Base-by-base conservation (phyloP, 345 rosid species). In the Gossypioides kirkii region DNA sequence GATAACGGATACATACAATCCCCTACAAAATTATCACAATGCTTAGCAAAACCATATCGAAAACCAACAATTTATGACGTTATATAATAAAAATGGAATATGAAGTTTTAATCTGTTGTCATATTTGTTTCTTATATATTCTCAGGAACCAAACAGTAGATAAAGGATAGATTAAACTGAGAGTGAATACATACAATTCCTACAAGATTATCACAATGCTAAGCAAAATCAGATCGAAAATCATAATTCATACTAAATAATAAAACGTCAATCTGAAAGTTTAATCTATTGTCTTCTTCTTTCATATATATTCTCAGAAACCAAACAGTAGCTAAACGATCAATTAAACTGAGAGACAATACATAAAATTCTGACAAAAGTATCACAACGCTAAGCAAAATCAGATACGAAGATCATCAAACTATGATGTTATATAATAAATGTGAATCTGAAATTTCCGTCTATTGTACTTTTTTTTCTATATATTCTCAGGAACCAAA, bases 191-290 rank as follows among this genome's bases (percentile, higher is more conserved):
- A 47, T 14, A 47, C 14, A 68, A 16, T 68, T 16, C 13, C 22
- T 4, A 49, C 43, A 49, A 26, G 50, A 8, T 17, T 16, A 50
- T 49, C 72, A 49, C 10, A 50, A 26, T 28, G 45, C 45, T n/a
- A 50, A 49, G 38, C 59, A 49, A 68, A 68, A 68, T n/a, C 43
- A 68, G 23, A 68, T 68, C 45, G 25, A 49, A 68, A 25, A 17
- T 4, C 16, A 28, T 49, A 49, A 26, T 17, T 26, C 20, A 18
- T 18, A 22, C 20, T 16, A 0, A 2, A 28, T 14, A 16, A 47
- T 16, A 68, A 68, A 46, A 66, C 18, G 22, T 16, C 22, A 17
- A n/a, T 17, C 58, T n/a, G 20, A 45, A 53, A 36, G 0, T 10
- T 53, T 36, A 1, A 11, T 32, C 14, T 9, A 23, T 28, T 28